Conservation (phyloP, 2,329 filamentous ascomycete genomes). For the Xylariaceae sp. region DNA sequence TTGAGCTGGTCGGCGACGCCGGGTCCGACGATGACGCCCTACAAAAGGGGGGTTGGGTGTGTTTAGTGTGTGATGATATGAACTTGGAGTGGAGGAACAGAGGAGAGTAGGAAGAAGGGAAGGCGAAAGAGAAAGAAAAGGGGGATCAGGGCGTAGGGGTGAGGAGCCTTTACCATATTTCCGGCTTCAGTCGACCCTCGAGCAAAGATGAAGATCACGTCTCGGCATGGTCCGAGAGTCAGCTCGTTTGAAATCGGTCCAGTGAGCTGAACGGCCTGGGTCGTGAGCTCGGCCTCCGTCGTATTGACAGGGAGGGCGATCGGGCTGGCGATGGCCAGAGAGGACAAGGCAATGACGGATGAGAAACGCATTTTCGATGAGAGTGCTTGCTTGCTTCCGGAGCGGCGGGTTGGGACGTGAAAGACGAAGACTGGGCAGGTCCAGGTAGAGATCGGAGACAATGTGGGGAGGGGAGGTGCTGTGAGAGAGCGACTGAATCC, state of each 20-base stretch:
- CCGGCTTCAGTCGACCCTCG: slow-evolving; percentile 31
- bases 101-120: no score
- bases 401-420: neutral
- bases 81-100: slow-evolving; percentile 14
- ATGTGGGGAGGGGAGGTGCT: neutral
- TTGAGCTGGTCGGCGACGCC: slow-evolving; percentile 12
- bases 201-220: slow-evolving; percentile 32
- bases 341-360: slow-evolving; percentile 1
- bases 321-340: slow-evolving; percentile 7
- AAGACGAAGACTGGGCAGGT: neutral
- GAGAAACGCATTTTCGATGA: slow-evolving; percentile 3
- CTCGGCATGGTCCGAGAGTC: slow-evolving; percentile 24
- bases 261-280: neutral
- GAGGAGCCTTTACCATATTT: slow-evolving; percentile 26
- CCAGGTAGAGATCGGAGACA: neutral
- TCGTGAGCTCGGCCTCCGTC: neutral
- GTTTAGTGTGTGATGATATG: neutral
- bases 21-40: slow-evolving; percentile 10
- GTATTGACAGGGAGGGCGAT: neutral
- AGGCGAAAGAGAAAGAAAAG: no score
- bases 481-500: neutral
- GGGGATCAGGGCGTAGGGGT: neutral
- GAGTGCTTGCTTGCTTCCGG: neutral
- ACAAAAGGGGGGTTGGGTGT: no score
- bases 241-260: slow-evolving; percentile 26